Evolutionary conservation across 768 basidiomycete genomes (phyloP).

Genomic region (Candolleomyces efflorescens): DNA sequence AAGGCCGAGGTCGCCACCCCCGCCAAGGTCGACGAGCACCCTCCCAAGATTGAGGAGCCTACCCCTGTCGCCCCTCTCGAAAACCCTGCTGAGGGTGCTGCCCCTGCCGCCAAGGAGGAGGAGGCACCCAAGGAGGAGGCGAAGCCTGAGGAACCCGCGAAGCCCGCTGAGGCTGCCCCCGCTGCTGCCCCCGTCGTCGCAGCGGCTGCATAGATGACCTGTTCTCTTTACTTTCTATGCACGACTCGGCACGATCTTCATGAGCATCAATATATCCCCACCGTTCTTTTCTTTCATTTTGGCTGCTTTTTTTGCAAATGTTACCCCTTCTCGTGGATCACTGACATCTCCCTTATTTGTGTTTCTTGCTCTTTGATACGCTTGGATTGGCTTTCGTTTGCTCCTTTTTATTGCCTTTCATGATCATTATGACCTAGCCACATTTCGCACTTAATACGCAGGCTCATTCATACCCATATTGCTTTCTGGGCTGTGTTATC

Average conservation of each 20-base stretch:
- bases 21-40: constrained; percentile 84
- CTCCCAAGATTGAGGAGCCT: constrained; percentile 85
- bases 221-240: constrained; percentile 23
- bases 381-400: constrained; percentile 55
- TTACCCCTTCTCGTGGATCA: constrained; percentile 33
- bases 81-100: constrained; percentile 58
- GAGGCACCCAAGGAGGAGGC: constrained; percentile 27
- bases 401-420: constrained; percentile 45
- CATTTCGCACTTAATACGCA: constrained; percentile 64
- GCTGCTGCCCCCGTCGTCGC: constrained; percentile 74
- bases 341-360: constrained; percentile 25
- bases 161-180: constrained; percentile 44
- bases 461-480: constrained; percentile 65
- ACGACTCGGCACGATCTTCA: constrained; percentile 40
- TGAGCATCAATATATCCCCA: constrained; percentile 26
- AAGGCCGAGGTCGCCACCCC: constrained; percentile 62
- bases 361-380: constrained; percentile 38
- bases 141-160: constrained; percentile 37
- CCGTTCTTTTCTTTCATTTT: constrained; percentile 21
- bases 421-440: constrained; percentile 62
- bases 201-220: constrained; percentile 65
- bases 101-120: constrained; percentile 21
- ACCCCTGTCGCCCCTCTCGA: constrained; percentile 80
- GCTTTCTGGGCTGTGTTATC: constrained; percentile 53
- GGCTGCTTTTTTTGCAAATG: constrained; percentile 32